Evolutionary conservation across 108 stramenopile genomes (phyloP).

Genomic region (Skeletonema costatum): DNA sequence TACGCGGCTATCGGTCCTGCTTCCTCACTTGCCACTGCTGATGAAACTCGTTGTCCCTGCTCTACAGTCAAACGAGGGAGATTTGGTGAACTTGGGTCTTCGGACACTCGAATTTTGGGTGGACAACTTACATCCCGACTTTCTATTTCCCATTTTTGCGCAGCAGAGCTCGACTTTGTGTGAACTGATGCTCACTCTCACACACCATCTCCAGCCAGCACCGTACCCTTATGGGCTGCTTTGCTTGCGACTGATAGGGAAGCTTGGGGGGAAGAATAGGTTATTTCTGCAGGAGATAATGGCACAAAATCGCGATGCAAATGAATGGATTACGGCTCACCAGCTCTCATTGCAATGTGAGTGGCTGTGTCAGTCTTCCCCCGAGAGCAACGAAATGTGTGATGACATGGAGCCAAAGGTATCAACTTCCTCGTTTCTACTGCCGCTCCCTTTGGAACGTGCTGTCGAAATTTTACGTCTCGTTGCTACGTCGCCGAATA

Average conservation of each 20-base stretch:
- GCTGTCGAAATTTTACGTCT: conserved; percentile 31
- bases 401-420: neutral
- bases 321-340: neutral
- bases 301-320: conserved; percentile 15
- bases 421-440: conserved; percentile 22
- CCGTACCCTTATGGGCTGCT: conserved; percentile 94
- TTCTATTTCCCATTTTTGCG: conserved; percentile 73
- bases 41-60: conserved; percentile 86
- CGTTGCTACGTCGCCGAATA: conserved; percentile 29
- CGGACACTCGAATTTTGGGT: conserved; percentile 97
- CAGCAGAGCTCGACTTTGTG: conserved; percentile 53
- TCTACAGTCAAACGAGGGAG: conserved; percentile 79
- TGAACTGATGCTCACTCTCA: conserved; percentile 83
- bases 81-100: conserved; percentile 86
- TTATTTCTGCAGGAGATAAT: conserved; percentile 77
- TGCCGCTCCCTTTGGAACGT: conserved; percentile 44
- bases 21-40: conserved; percentile 92
- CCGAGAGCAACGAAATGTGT: neutral
- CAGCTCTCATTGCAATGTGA: conserved; percentile 27
- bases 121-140: conserved; percentile 94
- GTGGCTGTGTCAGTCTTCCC: conserved; percentile 18
- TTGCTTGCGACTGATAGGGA: conserved; percentile 91
- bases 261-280: conserved; percentile 94
- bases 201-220: conserved; percentile 87
- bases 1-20: conserved; percentile 83